phyloP scores from a whole-genome alignment of 257 asterid genomes.

The Nyctanthes arbortristis region DNA sequence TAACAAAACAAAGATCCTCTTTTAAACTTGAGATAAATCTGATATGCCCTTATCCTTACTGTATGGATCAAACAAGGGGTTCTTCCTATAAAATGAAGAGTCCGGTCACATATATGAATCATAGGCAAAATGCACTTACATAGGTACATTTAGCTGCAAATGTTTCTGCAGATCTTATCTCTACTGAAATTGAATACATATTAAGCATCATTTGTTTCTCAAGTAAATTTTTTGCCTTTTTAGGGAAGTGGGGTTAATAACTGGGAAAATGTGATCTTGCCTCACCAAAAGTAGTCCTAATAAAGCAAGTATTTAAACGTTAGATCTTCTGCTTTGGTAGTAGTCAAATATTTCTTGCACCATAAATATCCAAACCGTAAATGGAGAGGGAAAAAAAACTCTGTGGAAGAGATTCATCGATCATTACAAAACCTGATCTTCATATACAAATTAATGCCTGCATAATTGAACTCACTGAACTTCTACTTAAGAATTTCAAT shows the following conservation, averaged over 20 bases:
- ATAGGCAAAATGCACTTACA: too few relatives aligned
- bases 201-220: not conserved
- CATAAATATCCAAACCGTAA: not conserved
- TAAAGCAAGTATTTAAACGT: not conserved
- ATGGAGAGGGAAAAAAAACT: too few relatives aligned
- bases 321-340: not conserved
- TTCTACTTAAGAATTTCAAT: not conserved
- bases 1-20: too few relatives aligned
- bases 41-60: too few relatives aligned
- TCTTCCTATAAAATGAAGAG: too few relatives aligned
- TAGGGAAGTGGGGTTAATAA: too few relatives aligned
- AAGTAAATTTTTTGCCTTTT: too few relatives aligned
- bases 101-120: too few relatives aligned
- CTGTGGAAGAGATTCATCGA: not conserved
- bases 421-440: not conserved
- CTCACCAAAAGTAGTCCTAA: not conserved
- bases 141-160: too few relatives aligned
- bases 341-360: not conserved
- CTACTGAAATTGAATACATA: too few relatives aligned
- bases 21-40: too few relatives aligned
- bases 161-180: not conserved
- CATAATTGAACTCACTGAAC: not conserved
- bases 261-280: not conserved
- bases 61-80: too few relatives aligned
- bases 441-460: not conserved